phyloP scores from a whole-genome alignment of 208 protist species.

The Trichomonas tenax region DNA sequence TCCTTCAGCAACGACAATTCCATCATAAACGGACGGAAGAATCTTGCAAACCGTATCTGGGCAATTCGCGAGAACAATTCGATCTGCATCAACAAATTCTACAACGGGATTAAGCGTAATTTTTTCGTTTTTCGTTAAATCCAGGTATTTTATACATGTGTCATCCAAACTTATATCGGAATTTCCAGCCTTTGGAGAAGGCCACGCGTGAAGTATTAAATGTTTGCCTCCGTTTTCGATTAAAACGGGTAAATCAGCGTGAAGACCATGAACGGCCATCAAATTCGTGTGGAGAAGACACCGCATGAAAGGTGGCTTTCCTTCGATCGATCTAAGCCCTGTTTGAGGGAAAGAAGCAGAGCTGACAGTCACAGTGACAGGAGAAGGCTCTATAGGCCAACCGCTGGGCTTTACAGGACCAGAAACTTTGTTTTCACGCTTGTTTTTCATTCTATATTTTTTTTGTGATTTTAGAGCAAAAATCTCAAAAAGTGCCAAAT shows the following conservation, averaged over 20 bases:
- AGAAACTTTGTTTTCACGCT: background rate
- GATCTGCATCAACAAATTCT: background rate
- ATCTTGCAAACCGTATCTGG: background rate
- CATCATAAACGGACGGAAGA: background rate
- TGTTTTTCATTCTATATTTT: background rate
- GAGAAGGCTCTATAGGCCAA: background rate
- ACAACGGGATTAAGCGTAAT: background rate
- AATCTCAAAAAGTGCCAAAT: too few species aligned
- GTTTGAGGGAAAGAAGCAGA: background rate
- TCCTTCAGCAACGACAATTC: background rate
- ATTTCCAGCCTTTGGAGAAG: background rate
- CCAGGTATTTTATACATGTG: background rate
- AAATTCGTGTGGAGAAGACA: background rate
- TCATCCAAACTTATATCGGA: background rate
- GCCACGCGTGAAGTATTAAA: background rate
- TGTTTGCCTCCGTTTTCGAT: too few species aligned
- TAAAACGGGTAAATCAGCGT: background rate
- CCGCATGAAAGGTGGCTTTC: background rate
- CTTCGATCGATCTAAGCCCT: background rate
- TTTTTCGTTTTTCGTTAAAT: background rate
- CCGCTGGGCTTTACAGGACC: background rate
- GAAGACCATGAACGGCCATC: background rate
- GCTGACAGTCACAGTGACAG: background rate
- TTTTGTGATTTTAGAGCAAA: too few species aligned
- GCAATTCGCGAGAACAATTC: background rate